Base-by-base conservation (phyloP, 2,329 filamentous ascomycete genomes). In the Talaromyces sp. region DNA sequence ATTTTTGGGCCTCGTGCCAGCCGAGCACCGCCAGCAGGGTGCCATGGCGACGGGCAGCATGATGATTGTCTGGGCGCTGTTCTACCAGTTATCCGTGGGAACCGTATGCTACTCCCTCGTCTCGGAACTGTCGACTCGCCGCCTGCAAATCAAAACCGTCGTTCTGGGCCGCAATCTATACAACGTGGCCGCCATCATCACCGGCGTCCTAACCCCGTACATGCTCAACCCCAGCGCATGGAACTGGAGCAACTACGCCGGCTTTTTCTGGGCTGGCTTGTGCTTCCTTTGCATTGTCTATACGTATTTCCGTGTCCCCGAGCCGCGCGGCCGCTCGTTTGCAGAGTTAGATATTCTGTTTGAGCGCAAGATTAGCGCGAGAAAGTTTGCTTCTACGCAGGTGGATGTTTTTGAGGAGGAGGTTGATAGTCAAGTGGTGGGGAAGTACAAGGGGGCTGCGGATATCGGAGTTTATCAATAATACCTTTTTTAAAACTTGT, bases 71-170 rank as follows among this genome's bases (percentile, higher is more conserved):
- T 95, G 89, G 89, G 88, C 92, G 0, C 78, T 95, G 52, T 84
- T 88, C 68, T 96, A 96, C 77, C 91, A 96, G 72, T 81, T 93
- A 54, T 90, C 90, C 0, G 91, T 96, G 55, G 92, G 92, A 43
- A 95, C 92, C 0, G 91, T 96, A 8, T 91, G 89, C 75, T 96
- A 96, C 77, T 95, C 91, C 0, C 84, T 96, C 11, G 92, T 96
- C 4, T 86, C 89, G 0, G 92, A 96, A 73, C 77, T 96, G 24
- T 92, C 91, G 0, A 91, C 91, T 0, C 85, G 90, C 14, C 84
- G 92, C 1, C 82, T 97, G 35, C 89, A 93, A 70, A 93, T 96
- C 79, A 96, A 96, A 80, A 96, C 93, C 0, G 89, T 96, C 24
- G 92, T 95, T 0, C 83, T 96, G 2, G 91, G 89, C 1, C 88